A percentile compares a stretch with the other conserved stretches of the same genome.
Conservation (phyloP, 1,139 yeast genomes). For the Eremothecium coryli region DNA sequence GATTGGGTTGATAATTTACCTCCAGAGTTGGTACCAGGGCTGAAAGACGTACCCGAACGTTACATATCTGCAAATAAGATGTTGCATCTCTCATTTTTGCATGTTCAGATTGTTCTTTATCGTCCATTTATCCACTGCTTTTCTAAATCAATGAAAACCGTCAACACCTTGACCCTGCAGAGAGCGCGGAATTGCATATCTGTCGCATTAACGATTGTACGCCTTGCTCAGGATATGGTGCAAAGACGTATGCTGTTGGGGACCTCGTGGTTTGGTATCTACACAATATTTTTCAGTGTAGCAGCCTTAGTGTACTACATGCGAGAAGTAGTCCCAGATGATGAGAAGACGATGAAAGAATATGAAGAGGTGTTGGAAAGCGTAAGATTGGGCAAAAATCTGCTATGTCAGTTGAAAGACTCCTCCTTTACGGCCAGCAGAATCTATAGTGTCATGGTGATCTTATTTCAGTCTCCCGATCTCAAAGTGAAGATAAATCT, state of each 20-base stretch:
- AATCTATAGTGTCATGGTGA: conserved; percentile 69
- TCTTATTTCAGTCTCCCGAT: conserved; percentile 73
- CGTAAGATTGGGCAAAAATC: conserved; percentile 73
- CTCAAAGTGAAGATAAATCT: conserved; percentile 15
- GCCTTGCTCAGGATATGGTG: conserved; percentile 75
- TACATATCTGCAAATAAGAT: conserved; percentile 74
- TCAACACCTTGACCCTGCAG: conserved; percentile 48
- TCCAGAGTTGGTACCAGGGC: conserved; percentile 60
- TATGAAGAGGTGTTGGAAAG: conserved; percentile 53
- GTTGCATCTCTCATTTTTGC: conserved; percentile 68
- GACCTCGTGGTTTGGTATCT: conserved; percentile 87
- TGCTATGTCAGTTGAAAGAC: conserved; percentile 61
- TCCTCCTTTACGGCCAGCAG: conserved; percentile 71
- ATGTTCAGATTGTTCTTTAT: conserved; percentile 75
- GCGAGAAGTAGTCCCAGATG: conserved; percentile 53
- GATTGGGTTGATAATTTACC: conserved; percentile 73
- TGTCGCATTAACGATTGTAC: conserved; percentile 77
- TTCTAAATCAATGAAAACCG: conserved; percentile 31
- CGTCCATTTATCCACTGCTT: conserved; percentile 88
- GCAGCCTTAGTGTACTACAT: conserved; percentile 80
- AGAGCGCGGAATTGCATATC: conserved; percentile 79
- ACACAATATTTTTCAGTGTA: conserved; percentile 84
- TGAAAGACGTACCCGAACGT: conserved; percentile 44
- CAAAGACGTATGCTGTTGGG: conserved; percentile 68
- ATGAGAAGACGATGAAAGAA: conserved; percentile 56